These are phyloP conservation scores for Lizonia empirigonia DNA, from an alignment of 2,329 filamentous ascomycete species.

Conservation along the genomic window DNA sequence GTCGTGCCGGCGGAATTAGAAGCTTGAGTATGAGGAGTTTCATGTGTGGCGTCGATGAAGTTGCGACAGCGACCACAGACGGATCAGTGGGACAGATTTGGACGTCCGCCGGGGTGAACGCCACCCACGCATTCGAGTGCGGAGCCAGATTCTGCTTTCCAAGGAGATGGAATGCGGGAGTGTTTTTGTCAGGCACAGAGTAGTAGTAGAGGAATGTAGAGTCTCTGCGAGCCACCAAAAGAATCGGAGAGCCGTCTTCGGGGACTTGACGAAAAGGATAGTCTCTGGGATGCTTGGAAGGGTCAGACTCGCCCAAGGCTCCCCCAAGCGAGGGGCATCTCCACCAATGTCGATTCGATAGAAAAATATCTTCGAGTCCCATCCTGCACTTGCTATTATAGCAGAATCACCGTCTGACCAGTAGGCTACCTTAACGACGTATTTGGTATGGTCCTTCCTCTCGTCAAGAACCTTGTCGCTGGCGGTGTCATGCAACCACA, in stretches of 20 bases:
- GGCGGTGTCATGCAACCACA: constrained; percentile 55
- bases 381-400: constrained; percentile 62
- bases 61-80: constrained; percentile 63
- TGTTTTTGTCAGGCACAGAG: constrained; percentile 33
- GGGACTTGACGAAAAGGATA: constrained; percentile 59
- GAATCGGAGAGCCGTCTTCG: constrained; percentile 52
- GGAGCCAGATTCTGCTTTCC: constrained; percentile 67
- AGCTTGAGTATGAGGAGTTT: constrained; percentile 65
- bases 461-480: constrained; percentile 51
- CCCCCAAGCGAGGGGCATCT: constrained; percentile 39
- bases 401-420: constrained; percentile 41
- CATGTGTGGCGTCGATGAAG: constrained; percentile 65
- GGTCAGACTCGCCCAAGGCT: constrained; percentile 51
- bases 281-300: constrained; percentile 63
- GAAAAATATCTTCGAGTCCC: constrained; percentile 63
- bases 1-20: constrained; percentile 54
- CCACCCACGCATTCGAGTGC: constrained; percentile 67
- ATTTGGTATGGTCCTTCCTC: constrained; percentile 64
- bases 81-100: constrained; percentile 61
- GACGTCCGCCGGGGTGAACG: constrained; percentile 65
- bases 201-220: constrained; percentile 66
- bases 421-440: constrained; percentile 59
- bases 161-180: constrained; percentile 44
- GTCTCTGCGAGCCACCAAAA: constrained; percentile 62
- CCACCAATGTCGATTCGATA: constrained; percentile 50